Evolutionary conservation across 2,329 filamentous ascomycete species (phyloP).

Genomic region (Alternaria infectoria): DNA sequence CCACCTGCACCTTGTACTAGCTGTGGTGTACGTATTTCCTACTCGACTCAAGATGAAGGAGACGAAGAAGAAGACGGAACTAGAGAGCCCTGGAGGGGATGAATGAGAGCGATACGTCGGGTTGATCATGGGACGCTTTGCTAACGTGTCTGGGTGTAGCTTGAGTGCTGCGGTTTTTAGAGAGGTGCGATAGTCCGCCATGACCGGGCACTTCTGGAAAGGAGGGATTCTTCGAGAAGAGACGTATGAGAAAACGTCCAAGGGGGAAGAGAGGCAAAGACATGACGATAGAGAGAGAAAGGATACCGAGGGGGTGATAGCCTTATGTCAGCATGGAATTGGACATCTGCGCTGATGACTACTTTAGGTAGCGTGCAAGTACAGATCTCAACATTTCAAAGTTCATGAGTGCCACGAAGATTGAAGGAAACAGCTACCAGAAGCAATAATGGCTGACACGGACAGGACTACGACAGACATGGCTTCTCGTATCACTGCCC

Average conservation of each 20-base stretch:
- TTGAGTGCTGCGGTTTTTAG: background rate
- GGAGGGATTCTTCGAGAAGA: background rate
- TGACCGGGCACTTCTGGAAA: background rate
- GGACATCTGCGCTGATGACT: background rate
- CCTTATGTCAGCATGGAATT: background rate
- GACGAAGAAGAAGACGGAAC: background rate
- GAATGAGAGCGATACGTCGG: background rate
- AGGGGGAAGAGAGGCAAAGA: background rate
- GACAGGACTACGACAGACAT: background rate
- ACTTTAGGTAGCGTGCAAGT: background rate
- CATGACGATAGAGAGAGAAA: background rate
- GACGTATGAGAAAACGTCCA: background rate
- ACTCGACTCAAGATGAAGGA: background rate
- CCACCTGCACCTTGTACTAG: background rate
- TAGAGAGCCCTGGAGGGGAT: background rate
- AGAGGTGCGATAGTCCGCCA: background rate
- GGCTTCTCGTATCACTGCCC: background rate
- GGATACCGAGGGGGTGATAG: background rate
- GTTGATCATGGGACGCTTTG: background rate
- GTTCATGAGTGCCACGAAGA: background rate
- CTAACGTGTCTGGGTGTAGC: background rate
- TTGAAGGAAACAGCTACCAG: background rate
- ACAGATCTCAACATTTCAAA: background rate
- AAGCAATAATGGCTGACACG: background rate
- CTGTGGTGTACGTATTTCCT: background rate